Evolutionary conservation across 192 early-diverging fungal species (phyloP).

Genomic region (Coemansia sp.): DNA sequence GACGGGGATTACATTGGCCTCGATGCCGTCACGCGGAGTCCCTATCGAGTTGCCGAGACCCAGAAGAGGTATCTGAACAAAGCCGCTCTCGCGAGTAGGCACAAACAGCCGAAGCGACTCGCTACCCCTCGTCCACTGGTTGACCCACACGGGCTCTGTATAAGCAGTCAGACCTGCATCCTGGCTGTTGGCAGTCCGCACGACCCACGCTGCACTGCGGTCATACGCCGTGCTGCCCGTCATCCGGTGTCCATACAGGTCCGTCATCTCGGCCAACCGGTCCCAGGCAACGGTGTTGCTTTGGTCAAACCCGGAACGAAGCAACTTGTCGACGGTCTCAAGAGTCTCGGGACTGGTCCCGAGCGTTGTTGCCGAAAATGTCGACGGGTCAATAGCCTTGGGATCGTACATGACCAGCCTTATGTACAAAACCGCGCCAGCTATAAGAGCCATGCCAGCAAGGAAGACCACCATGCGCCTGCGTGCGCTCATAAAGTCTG

Average conservation of each 20-base stretch:
- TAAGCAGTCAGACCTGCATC: slow-evolving; percentile 48
- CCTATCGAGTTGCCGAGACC: slow-evolving; percentile 55
- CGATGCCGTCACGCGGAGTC: slow-evolving; percentile 45
- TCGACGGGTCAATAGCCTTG: slow-evolving; percentile 11
- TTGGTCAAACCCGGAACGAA: slow-evolving; percentile 17
- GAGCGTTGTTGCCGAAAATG: slow-evolving; percentile 19
- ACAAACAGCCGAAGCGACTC: slow-evolving; percentile 57
- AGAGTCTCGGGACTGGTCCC: slow-evolving; percentile 19
- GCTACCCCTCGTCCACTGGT: slow-evolving; percentile 53
- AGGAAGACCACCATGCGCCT: slow-evolving; percentile 17
- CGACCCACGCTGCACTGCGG: slow-evolving; percentile 57
- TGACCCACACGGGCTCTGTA: slow-evolving; percentile 57
- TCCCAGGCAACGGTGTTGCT: slow-evolving; percentile 58
- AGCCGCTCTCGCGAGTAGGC: slow-evolving; percentile 44
- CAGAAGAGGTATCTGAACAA: slow-evolving; percentile 50
- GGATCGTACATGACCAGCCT: slow-evolving; percentile 15
- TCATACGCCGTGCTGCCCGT: slow-evolving; percentile 52
- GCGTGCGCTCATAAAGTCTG: slow-evolving; percentile 10
- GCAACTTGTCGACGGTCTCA: slow-evolving; percentile 24
- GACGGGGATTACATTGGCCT: slow-evolving; percentile 55
- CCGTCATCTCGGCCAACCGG: slow-evolving; percentile 62
- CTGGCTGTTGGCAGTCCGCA: slow-evolving; percentile 38
- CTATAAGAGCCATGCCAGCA: slow-evolving; percentile 9
- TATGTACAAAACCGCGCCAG: slow-evolving; percentile 8
- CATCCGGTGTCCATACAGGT: slow-evolving; percentile 59